Percentiles rank a stretch among this genome's conserved stretches.
Evolutionary conservation across 305 asterid genomes (phyloP).

Genomic region (Ajuga reptans): DNA sequence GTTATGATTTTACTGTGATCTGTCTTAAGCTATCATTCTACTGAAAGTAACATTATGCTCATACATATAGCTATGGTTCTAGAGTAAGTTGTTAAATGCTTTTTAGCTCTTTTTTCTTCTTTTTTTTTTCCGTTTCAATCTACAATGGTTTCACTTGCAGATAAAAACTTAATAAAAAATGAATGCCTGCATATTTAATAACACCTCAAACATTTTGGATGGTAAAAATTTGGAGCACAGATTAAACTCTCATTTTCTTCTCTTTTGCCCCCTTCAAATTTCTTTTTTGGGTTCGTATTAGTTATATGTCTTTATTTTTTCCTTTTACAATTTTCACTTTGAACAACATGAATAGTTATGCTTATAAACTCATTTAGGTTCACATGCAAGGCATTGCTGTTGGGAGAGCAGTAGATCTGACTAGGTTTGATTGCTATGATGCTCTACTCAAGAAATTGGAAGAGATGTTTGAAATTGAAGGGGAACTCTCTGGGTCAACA

Average conservation of each 20-base stretch:
- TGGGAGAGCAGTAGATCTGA: slow-evolving; percentile 82
- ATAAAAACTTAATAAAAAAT: background rate
- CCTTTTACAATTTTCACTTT: background rate
- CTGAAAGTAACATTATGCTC: background rate
- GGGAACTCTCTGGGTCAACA: slow-evolving; percentile 59
- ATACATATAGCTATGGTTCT: background rate
- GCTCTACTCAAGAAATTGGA: slow-evolving; percentile 74
- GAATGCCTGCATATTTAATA: background rate
- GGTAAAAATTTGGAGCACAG: background rate
- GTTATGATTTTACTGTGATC: background rate
- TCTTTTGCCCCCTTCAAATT: no score
- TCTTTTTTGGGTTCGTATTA: background rate
- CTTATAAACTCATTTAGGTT: slow-evolving; percentile 37
- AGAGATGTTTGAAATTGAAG: slow-evolving; percentile 78
- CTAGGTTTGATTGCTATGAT: slow-evolving; percentile 57
- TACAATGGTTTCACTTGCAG: slow-evolving; percentile 3
- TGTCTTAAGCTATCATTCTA: background rate
- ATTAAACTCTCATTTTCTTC: background rate
- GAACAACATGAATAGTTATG: background rate
- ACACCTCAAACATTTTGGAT: background rate
- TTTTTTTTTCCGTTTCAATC: background rate
- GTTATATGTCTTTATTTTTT: background rate
- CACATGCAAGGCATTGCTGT: slow-evolving; percentile 90
- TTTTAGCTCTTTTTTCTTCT: background rate
- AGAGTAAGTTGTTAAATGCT: background rate